Evolutionary conservation across 1,284 basidiomycete genomes (phyloP).

Genomic region (Meira nashicola): DNA sequence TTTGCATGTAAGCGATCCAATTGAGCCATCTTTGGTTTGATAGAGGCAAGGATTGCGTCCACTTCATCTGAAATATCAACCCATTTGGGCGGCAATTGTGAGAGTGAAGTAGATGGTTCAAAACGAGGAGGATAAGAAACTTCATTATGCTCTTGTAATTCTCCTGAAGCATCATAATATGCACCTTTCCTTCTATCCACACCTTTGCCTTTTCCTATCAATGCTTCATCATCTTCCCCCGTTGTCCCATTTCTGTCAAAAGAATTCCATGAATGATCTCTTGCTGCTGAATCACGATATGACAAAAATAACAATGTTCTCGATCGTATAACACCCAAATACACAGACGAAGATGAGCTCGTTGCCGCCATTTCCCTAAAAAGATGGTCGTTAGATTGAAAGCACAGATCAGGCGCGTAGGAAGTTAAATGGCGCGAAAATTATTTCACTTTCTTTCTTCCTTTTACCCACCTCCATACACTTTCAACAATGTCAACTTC

Average conservation of each 20-base stretch:
- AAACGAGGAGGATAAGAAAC: slow-evolving; percentile 13
- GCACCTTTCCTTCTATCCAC: slow-evolving; percentile 9
- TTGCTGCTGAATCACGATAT: slow-evolving; percentile 70
- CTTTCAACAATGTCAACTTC: too few relatives aligned
- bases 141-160: slow-evolving; percentile 16
- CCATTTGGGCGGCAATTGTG: slow-evolving; percentile 48
- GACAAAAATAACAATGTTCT: slow-evolving; percentile 91
- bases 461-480: too few relatives aligned
- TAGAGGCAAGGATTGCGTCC: slow-evolving; percentile 27
- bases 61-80: slow-evolving; percentile 45
- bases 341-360: background rate
- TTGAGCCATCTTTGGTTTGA: slow-evolving; percentile 56
- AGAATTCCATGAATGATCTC: slow-evolving; percentile 56
- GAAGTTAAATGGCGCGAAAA: too few relatives aligned
- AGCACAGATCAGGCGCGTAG: too few relatives aligned
- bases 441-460: too few relatives aligned
- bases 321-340: slow-evolving; percentile 64
- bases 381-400: too few relatives aligned
- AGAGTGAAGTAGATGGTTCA: slow-evolving; percentile 5
- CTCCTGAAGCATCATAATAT: slow-evolving; percentile 26
- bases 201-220: slow-evolving; percentile 13
- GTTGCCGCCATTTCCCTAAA: too few relatives aligned
- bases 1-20: slow-evolving; percentile 91
- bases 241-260: slow-evolving; percentile 57
- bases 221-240: slow-evolving; percentile 1